Percentiles rank a stretch among this genome's conserved stretches.
Conservation (phyloP, 169 alveolate species). For the Plasmodium billcollinsi region DNA sequence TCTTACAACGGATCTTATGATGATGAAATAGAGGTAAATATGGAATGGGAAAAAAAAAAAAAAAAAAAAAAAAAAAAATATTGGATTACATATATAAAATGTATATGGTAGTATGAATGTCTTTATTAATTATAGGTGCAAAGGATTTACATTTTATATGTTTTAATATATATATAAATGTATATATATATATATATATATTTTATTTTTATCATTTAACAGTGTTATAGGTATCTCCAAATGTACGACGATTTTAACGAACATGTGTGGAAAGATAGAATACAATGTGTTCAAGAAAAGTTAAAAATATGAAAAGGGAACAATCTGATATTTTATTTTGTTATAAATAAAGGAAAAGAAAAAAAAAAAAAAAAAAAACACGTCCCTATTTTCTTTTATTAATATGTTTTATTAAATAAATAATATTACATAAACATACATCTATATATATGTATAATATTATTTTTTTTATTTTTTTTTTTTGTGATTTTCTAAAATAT, state of each 20-base stretch:
- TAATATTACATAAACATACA: too few species aligned
- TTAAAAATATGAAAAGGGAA: slow-evolving; percentile 4
- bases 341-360: too few species aligned
- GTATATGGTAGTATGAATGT: slow-evolving; percentile 2
- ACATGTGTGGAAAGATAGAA: slow-evolving; percentile 44
- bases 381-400: too few species aligned
- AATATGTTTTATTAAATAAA: too few species aligned
- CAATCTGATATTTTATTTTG: too few species aligned
- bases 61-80: background rate
- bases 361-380: too few species aligned
- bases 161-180: background rate
- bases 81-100: background rate
- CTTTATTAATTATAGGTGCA: background rate
- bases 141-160: background rate
- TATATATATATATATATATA: slow-evolving; percentile 2
- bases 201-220: slow-evolving; percentile 13
- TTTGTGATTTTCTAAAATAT: too few species aligned
- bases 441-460: too few species aligned
- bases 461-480: too few species aligned
- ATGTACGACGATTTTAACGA: slow-evolving; percentile 52
- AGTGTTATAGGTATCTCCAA: slow-evolving; percentile 69
- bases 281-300: slow-evolving; percentile 12
- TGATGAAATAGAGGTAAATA: slow-evolving; percentile 22
- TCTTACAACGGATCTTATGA: slow-evolving; percentile 19
- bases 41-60: background rate